A percentile compares a stretch with the other conserved stretches of the same genome.
Conservation (phyloP, 2,329 filamentous ascomycete genomes). For the Apiospora saccharicola region DNA sequence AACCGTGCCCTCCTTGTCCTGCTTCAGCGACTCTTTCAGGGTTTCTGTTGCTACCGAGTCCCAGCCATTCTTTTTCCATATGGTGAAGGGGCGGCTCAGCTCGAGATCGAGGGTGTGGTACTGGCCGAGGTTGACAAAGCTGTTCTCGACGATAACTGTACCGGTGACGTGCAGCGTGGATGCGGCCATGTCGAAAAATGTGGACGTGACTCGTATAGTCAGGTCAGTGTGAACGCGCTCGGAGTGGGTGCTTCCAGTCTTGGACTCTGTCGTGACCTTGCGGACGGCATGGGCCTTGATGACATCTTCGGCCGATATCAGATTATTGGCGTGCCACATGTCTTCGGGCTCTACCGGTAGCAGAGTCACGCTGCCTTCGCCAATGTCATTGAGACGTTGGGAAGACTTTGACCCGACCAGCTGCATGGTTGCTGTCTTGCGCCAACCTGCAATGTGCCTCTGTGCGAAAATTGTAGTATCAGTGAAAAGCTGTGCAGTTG, state of each 20-base stretch:
- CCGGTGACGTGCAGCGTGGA: constrained; percentile 65
- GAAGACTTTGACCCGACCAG: constrained; percentile 48
- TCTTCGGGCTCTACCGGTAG: constrained; percentile 52
- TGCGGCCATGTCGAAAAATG: constrained; percentile 64
- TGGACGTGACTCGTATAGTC: constrained; percentile 63
- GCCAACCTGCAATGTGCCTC: neutral
- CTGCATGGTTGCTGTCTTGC: constrained; percentile 42
- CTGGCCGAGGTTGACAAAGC: constrained; percentile 59
- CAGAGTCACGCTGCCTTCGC: constrained; percentile 49
- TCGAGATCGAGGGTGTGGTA: constrained; percentile 80
- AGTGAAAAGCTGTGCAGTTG: neutral
- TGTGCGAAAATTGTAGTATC: neutral
- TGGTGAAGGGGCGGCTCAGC: constrained; percentile 83
- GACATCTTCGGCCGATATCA: constrained; percentile 61
- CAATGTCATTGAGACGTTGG: constrained; percentile 46
- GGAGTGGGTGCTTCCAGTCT: constrained; percentile 54
- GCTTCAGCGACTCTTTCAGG: constrained; percentile 79
- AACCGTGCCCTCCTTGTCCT: constrained; percentile 80
- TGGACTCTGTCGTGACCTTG: constrained; percentile 58
- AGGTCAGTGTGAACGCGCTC: constrained; percentile 65
- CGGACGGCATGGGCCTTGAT: constrained; percentile 63
- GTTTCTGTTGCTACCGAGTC: constrained; percentile 85
- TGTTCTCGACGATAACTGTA: constrained; percentile 60
- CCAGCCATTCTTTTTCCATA: constrained; percentile 88
- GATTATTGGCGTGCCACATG: constrained; percentile 69